phyloP scores from a whole-genome alignment of 2,329 filamentous ascomycete genomes.

The Sarocladium strictum region DNA sequence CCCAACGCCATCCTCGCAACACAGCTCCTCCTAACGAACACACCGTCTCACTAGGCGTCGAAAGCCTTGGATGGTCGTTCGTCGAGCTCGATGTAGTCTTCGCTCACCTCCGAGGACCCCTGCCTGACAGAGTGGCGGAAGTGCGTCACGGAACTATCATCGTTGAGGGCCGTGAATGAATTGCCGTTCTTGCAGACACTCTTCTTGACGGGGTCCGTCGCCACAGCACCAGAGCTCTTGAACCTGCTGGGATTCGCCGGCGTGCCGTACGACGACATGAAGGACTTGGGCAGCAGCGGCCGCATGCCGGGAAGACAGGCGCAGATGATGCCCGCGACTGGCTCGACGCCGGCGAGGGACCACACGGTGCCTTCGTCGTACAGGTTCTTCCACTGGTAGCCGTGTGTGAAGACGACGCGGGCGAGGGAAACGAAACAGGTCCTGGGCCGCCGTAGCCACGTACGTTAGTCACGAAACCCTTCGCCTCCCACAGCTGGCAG shows the following conservation, averaged over 20 bases:
- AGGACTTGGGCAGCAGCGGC: background rate
- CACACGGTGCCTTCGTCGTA: slow-evolving; percentile 8
- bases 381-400: slow-evolving; percentile 7
- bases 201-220: slow-evolving; percentile 3
- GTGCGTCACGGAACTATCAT: slow-evolving; percentile 6
- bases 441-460: too few relatives aligned
- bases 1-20: too few relatives aligned
- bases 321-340: slow-evolving; percentile 5
- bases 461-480: background rate
- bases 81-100: slow-evolving; percentile 4
- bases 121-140: slow-evolving; percentile 5
- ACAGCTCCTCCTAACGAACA: too few relatives aligned
- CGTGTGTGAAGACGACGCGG: slow-evolving; percentile 5
- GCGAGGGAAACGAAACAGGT: slow-evolving; percentile 7
- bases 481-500: background rate
- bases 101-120: background rate
- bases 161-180: background rate
- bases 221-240: background rate
- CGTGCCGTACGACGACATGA: slow-evolving; percentile 4
- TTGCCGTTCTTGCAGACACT: background rate
- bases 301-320: slow-evolving; percentile 4
- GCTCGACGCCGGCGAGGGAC: slow-evolving; percentile 6
- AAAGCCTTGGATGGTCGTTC: slow-evolving; percentile 4
- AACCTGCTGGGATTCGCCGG: slow-evolving; percentile 6
- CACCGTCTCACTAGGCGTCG: background rate